These are phyloP conservation scores for Favolaschia claudopus DNA, from an alignment of 768 basidiomycete species.

Conservation along the genomic window DNA sequence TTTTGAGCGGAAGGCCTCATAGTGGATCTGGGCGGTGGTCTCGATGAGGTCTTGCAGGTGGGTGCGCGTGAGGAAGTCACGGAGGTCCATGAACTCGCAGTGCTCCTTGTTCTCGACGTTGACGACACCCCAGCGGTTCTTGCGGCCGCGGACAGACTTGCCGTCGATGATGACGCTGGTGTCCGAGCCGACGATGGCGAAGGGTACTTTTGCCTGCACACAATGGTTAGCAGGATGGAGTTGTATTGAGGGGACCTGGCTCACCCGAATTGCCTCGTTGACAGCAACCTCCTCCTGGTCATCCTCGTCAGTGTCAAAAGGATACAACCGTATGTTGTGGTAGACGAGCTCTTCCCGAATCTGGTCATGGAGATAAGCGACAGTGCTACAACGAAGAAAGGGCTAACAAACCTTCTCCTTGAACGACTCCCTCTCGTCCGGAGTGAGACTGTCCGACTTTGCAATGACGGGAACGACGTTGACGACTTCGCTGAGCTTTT, in stretches of 20 bases:
- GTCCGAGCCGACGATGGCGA: constrained; percentile 98
- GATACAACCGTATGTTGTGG: constrained; percentile 94
- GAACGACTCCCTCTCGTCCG: constrained; percentile 92
- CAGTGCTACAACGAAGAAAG: not conserved
- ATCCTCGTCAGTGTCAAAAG: constrained; percentile 95
- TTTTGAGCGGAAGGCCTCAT: constrained; percentile 99
- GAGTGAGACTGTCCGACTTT: constrained; percentile 92
- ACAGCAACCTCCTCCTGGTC: constrained; percentile 92
- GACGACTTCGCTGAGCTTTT: constrained; percentile 98
- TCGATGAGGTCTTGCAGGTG: constrained; percentile 99
- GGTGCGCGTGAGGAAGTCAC: constrained; percentile 96
- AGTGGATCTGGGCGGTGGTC: constrained; percentile 98
- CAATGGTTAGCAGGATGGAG: constrained; percentile 12
- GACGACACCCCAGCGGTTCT: constrained; percentile 98
- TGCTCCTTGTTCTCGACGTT: constrained; percentile 97
- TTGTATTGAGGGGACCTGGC: constrained; percentile 31
- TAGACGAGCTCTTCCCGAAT: constrained; percentile 92
- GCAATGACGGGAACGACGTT: constrained; percentile 99
- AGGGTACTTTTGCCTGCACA: constrained; percentile 88
- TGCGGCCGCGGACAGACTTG: constrained; percentile 92
- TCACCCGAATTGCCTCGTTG: constrained; percentile 88
- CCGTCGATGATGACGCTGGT: constrained; percentile 95
- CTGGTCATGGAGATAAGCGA: constrained; percentile 47
- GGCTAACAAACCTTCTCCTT: constrained; percentile 77
- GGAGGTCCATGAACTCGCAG: constrained; percentile 97